Evolutionary conservation across 2,329 filamentous ascomycete species (phyloP).

Genomic region (Cyphellophora europaea): DNA sequence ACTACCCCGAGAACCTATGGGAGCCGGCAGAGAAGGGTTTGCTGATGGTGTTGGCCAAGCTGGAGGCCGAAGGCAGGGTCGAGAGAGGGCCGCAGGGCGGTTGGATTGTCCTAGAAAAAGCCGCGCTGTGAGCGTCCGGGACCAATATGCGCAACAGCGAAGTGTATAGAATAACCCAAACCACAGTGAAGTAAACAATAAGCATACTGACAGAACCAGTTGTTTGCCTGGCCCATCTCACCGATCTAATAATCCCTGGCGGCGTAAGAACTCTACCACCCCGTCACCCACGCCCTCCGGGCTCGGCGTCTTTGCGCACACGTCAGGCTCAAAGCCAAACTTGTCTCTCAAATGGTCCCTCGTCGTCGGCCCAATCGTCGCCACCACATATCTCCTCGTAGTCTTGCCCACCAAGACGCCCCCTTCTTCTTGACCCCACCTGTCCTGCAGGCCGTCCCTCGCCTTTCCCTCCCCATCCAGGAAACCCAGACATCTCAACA

Average conservation of each 20-base stretch:
- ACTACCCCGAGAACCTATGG: conserved; percentile 68
- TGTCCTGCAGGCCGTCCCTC: conserved; percentile 13
- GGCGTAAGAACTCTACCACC: conserved; percentile 52
- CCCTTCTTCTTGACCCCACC: conserved; percentile 12
- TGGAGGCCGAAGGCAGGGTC: conserved; percentile 64
- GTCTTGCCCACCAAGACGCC: conserved; percentile 9
- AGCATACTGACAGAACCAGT: too few species aligned
- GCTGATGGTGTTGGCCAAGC: conserved; percentile 68
- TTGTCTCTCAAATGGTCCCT: conserved; percentile 54
- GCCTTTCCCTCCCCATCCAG: conserved; percentile 32
- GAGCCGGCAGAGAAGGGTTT: conserved; percentile 67
- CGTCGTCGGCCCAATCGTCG: conserved; percentile 91
- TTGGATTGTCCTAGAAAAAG: conserved; percentile 18
- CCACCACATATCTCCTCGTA: conserved; percentile 50
- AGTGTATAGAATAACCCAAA: too few species aligned
- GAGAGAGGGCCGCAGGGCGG: conserved; percentile 17
- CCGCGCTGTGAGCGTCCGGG: conserved; percentile 6
- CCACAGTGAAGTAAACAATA: too few species aligned
- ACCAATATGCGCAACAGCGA: too few species aligned
- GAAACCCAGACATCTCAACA: conserved; percentile 45
- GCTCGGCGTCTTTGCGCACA: conserved; percentile 71
- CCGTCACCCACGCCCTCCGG: conserved; percentile 67
- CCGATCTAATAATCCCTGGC: too few species aligned
- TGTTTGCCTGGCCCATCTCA: too few species aligned
- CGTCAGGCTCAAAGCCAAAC: conserved; percentile 36